A percentile compares a stretch with the other conserved stretches of the same genome.
phyloP scores from a whole-genome alignment of 1,284 basidiomycete species.

The Heterobasidion irregulare region DNA sequence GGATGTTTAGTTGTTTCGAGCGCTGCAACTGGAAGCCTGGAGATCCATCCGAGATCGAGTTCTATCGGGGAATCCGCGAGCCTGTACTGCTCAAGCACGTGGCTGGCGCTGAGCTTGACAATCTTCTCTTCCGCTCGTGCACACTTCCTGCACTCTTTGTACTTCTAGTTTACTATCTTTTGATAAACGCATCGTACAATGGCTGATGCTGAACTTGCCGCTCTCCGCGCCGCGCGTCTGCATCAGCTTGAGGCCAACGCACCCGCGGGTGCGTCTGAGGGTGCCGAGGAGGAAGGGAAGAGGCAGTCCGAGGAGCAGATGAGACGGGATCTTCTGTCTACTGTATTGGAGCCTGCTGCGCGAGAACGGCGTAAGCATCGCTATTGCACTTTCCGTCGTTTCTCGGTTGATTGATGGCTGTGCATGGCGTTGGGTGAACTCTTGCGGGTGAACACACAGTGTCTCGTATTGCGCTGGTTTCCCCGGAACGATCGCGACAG shows the following conservation, averaged over 20 bases:
- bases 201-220: slow-evolving; percentile 33
- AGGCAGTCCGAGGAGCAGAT: slow-evolving; percentile 65
- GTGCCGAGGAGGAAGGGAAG: slow-evolving; percentile 49
- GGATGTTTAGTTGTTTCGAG: not conserved
- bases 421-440: too few relatives aligned
- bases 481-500: slow-evolving; percentile 79
- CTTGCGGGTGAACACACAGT: slow-evolving; percentile 33
- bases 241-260: slow-evolving; percentile 27
- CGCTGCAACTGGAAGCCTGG: too few relatives aligned
- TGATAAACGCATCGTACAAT: slow-evolving; percentile 10
- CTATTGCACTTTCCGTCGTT: not conserved
- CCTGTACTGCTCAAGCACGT: too few relatives aligned
- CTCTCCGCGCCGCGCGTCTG: slow-evolving; percentile 34
- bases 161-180: not conserved
- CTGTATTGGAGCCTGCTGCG: slow-evolving; percentile 81
- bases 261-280: slow-evolving; percentile 6
- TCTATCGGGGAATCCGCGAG: too few relatives aligned
- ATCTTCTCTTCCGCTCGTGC: not conserved
- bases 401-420: not conserved
- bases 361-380: slow-evolving; percentile 79
- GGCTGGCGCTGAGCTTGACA: too few relatives aligned
- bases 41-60: too few relatives aligned
- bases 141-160: not conserved
- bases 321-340: slow-evolving; percentile 77
- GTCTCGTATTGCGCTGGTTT: slow-evolving; percentile 88